Conservation (phyloP, 208 protist genomes). For the Trypanosoma boissoni region DNA sequence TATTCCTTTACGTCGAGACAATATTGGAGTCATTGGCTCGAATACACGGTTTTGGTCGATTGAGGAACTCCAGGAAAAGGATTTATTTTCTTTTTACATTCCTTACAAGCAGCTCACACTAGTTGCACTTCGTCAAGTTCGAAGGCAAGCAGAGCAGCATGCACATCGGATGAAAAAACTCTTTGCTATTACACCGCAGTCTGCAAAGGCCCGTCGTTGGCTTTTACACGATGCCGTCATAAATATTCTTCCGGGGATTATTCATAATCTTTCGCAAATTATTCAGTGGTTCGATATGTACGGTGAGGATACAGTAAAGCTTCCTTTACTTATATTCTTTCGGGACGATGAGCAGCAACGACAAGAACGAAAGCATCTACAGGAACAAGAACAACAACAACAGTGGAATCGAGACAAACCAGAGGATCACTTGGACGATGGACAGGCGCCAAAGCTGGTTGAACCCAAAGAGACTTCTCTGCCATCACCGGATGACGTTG, state of each 20-base stretch:
- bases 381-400: background rate
- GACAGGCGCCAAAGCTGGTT: no score
- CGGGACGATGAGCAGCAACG: constrained; percentile 13
- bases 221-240: constrained; percentile 28
- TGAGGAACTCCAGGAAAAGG: constrained; percentile 23
- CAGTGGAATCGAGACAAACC: no score
- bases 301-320: constrained; percentile 28
- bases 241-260: constrained; percentile 31
- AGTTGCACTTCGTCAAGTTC: constrained; percentile 14
- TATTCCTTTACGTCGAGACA: background rate
- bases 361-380: background rate
- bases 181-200: constrained; percentile 27
- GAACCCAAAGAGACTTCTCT: background rate
- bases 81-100: constrained; percentile 38
- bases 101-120: constrained; percentile 16
- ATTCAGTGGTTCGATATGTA: constrained; percentile 27
- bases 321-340: constrained; percentile 27
- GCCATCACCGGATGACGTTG: constrained; percentile 8
- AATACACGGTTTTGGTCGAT: constrained; percentile 21
- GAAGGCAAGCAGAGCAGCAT: constrained; percentile 9
- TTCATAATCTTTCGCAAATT: constrained; percentile 23
- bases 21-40: background rate
- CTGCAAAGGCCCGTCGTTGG: constrained; percentile 21
- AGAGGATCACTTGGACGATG: no score
- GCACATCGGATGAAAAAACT: constrained; percentile 15